phyloP scores from a whole-genome alignment of 129 eudicot species.

The Daucus carota region DH1_v3.0 NC_030387.2:13498001-13498500 shows the following conservation, averaged over 20 bases:
- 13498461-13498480: too few species aligned
- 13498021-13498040: slow-evolving; percentile 22
- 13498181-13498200: slow-evolving; percentile 55
- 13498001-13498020: slow-evolving; percentile 21
- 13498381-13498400: too few species aligned
- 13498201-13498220: slow-evolving; percentile 69
- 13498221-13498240: slow-evolving; percentile 60
- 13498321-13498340: too few species aligned
- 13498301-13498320: slow-evolving; percentile 61
- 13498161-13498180: neutral
- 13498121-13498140: neutral
- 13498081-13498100: neutral
- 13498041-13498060: slow-evolving; percentile 29
- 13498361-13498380: too few species aligned
- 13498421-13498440: too few species aligned
- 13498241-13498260: slow-evolving; percentile 59
- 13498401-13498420: too few species aligned
- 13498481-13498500: too few species aligned
- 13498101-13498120: neutral
- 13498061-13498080: slow-evolving; percentile 7
- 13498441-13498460: too few species aligned
- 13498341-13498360: too few species aligned
- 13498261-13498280: slow-evolving; percentile 75
- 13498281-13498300: slow-evolving; percentile 74
- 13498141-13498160: too few species aligned